Base-by-base conservation (phyloP, 176 grass and related monocot genomes). In the Oryza longistaminata region DNA sequence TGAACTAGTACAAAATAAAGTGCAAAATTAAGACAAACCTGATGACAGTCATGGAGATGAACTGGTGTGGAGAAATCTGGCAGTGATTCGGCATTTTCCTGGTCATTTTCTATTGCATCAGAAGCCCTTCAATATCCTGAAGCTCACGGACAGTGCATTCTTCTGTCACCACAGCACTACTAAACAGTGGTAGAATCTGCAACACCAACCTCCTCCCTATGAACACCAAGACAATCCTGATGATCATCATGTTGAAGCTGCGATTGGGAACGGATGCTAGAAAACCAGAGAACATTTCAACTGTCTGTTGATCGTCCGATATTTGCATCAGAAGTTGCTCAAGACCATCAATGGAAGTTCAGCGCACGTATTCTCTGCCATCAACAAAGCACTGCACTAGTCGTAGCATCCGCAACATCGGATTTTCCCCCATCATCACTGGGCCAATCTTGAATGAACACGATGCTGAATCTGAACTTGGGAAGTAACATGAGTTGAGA, bases 301-400 rank as follows among this genome's bases (percentile, higher is more conserved):
- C 27, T 4, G 72, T 70, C 49, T 88, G 85, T 16, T 88, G 88
- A 39, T 89, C 87, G 77, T 88, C 82, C 5, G 92, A 90, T 13
- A 94, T 88, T 60, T 86, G 79, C 75, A 92, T 85, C 52, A 93
- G 79, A 82, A 97, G 24, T 35, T 70, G 83, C 76, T 97, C 94
- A 34, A 92, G 78, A 83, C 87, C 83, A 42, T 70, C 87, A 68
- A 92, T 21, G 92, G 92, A 42, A 94, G 87, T 37, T 82, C 87
- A 29, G 50, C 8, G 17, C 76, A 25, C 0, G 26, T 35, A 61
- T 87, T 79, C 16, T 80, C 84, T 0, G 3, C 11, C 17, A 8
- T 11, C 14, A 13, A 0, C 62, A 75, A 71, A 49, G 62, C 35
- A 31, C 16, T 12, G 9, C 3, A 9, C 68, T 74, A 55, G 50